Conservation (phyloP, 768 basidiomycete species). For the Paxillus involutus region DNA sequence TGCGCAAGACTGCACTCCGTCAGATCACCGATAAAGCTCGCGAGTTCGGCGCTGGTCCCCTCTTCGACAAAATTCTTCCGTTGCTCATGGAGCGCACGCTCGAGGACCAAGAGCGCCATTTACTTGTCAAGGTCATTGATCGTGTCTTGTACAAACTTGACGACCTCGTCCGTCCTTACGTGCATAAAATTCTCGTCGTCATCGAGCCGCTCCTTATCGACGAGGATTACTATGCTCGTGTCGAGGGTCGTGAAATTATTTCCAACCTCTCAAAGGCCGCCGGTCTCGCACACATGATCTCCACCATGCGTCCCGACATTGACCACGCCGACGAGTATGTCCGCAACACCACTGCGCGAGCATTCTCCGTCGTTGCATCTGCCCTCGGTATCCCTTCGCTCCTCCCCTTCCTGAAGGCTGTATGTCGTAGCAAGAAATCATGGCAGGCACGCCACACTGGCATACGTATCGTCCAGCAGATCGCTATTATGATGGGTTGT, state of each 20-base stretch:
- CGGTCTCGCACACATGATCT: conserved; percentile 99
- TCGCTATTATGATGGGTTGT: conserved; percentile 99
- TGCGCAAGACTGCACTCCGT: conserved; percentile 94
- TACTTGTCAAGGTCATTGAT: conserved; percentile 98
- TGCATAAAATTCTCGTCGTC: conserved; percentile 99
- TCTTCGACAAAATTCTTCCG: conserved; percentile 98
- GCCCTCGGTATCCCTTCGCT: conserved; percentile 97
- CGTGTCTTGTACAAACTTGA: conserved; percentile 98
- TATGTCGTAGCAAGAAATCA: conserved; percentile 98
- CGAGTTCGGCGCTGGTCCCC: conserved; percentile 95
- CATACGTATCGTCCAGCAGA: conserved; percentile 99
- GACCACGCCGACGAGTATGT: conserved; percentile 99
- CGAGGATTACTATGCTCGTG: conserved; percentile 94
- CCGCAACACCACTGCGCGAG: conserved; percentile 97
- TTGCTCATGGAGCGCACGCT: conserved; percentile 97
- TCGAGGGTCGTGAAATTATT: conserved; percentile 99
- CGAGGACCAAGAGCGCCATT: conserved; percentile 97
- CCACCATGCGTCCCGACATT: conserved; percentile 99
- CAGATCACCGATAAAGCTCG: conserved; percentile 99
- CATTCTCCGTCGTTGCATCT: conserved; percentile 98
- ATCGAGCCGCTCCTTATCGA: conserved; percentile 99
- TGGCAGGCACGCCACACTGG: conserved; percentile 99
- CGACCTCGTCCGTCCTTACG: conserved; percentile 97
- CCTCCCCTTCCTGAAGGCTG: conserved; percentile 97
- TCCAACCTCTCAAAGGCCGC: conserved; percentile 98